Evolutionary conservation across 306 rosid genomes (phyloP), one percentile per base, ranked within the genome.

Genomic region (Hippophae gyantsensis): DNA sequence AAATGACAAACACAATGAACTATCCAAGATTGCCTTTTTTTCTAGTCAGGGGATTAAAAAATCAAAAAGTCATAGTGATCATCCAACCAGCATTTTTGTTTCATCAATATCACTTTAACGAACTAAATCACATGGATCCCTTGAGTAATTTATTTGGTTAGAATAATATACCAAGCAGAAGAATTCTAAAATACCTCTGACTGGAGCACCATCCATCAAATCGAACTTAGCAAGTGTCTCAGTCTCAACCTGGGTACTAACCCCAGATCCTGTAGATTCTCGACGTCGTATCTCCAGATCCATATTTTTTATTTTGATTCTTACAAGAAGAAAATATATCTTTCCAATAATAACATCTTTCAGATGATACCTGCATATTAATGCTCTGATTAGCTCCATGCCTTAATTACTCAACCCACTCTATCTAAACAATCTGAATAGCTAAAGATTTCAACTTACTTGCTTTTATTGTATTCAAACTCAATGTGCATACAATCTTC

Each of bases 171-270:
- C 13, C 47, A 44, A 18, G 7, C 13, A 50, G 4, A 59, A 60
- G 63, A 47, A 43, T 60, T 66, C 38, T 25, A 71, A 78, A 69
- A 70, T 73, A 88, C 99, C 99, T 88, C 99, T 72, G 54, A 92
- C 99, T 45, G 99, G 99, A 78, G 99, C 99, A 61, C 99, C 99
- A 77, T 87, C 99, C 99, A 92, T 92, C 82, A 92, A 72, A 76
- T 92, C 96, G 50, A 87, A 87, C 78, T 92, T 92, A 52, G 99
- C 99, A 59, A 92, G 79, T 50, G 99, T 92, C 83, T 92, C 99
- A 38, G 99, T 92, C 81, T 92, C 99, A 53, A 92, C 95, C 76
- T 92, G 99, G 63, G 99, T 88, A 76, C 80, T 92, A 60, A 93
- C 75, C 62, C 99, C 99, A n/a, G 99, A 83, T 23, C 99, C 99